These are phyloP conservation scores for Penicillium griseofulvum DNA, from an alignment of 2,329 filamentous ascomycete species.

Conservation along the genomic window DNA sequence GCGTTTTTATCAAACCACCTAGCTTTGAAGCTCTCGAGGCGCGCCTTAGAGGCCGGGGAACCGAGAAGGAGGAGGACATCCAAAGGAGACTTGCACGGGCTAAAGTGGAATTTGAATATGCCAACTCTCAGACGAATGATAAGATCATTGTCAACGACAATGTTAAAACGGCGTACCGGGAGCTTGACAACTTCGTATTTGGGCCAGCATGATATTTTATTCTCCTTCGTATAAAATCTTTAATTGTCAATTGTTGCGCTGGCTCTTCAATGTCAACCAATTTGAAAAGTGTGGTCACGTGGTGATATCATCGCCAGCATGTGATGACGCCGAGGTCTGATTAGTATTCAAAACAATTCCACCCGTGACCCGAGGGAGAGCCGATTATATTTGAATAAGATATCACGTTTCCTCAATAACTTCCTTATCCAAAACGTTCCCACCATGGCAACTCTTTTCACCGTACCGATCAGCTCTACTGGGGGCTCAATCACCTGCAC, in stretches of 20 bases:
- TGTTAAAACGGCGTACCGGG: not conserved
- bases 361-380: not conserved
- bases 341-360: not conserved
- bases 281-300: not conserved
- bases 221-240: too few species aligned
- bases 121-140: not conserved
- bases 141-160: not conserved
- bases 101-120: not conserved
- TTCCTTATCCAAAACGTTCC: not conserved
- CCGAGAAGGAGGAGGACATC: not conserved
- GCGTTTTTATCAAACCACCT: not conserved
- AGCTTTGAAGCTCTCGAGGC: not conserved
- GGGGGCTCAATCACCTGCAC: slow-evolving; percentile 64
- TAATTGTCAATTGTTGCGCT: too few species aligned
- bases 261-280: not conserved
- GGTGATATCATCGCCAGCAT: not conserved
- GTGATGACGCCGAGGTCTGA: slow-evolving; percentile 5
- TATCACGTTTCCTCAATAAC: not conserved
- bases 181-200: not conserved
- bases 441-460: slow-evolving; percentile 53
- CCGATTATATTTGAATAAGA: not conserved
- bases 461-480: slow-evolving; percentile 54
- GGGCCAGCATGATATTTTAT: not conserved
- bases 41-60: not conserved
- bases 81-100: not conserved